A percentile compares a stretch with the other conserved stretches of the same genome.
These are phyloP conservation scores for Aplosporella prunicola DNA, from an alignment of 2,329 filamentous ascomycete species.

Conservation along the genomic window DNA sequence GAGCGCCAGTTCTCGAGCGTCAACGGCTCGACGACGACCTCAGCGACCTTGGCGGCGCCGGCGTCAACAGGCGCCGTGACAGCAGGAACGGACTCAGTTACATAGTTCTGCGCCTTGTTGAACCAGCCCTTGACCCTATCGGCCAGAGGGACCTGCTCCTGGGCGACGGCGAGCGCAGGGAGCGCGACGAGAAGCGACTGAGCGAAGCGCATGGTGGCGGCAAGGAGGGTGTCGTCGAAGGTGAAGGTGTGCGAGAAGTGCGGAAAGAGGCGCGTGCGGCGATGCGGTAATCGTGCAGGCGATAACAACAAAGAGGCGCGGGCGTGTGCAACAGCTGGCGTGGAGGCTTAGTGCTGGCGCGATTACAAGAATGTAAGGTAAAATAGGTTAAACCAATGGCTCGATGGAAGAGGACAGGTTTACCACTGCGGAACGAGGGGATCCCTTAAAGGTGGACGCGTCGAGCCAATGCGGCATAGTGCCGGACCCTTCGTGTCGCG, in stretches of 20 bases:
- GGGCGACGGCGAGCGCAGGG: conserved; percentile 39
- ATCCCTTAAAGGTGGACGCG: conserved; percentile 7
- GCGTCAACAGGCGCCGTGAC: conserved; percentile 33
- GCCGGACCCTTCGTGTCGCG: background rate
- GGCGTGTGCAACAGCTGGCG: too few species aligned
- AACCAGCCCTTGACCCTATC: conserved; percentile 49
- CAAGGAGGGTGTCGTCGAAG: background rate
- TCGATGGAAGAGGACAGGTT: conserved; percentile 4
- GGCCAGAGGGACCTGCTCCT: conserved; percentile 52
- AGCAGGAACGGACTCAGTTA: conserved; percentile 43
- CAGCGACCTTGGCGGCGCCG: conserved; percentile 43
- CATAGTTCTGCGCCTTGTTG: conserved; percentile 45
- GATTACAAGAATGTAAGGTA: conserved; percentile 3
- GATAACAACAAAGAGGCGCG: conserved; percentile 3
- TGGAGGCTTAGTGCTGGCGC: conserved; percentile 1
- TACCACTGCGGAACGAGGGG: conserved; percentile 1
- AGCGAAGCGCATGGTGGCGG: conserved; percentile 9
- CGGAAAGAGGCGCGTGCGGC: conserved; percentile 4
- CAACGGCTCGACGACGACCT: conserved; percentile 46
- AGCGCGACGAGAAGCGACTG: conserved; percentile 40
- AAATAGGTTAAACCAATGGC: too few species aligned
- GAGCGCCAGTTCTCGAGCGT: conserved; percentile 63
- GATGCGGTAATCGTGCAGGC: conserved; percentile 12
- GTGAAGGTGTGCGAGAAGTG: background rate
- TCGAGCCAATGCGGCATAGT: conserved; percentile 2